Evolutionary conservation across 441 rosid species (phyloP).

Genomic region (Syzygium malaccense): DNA sequence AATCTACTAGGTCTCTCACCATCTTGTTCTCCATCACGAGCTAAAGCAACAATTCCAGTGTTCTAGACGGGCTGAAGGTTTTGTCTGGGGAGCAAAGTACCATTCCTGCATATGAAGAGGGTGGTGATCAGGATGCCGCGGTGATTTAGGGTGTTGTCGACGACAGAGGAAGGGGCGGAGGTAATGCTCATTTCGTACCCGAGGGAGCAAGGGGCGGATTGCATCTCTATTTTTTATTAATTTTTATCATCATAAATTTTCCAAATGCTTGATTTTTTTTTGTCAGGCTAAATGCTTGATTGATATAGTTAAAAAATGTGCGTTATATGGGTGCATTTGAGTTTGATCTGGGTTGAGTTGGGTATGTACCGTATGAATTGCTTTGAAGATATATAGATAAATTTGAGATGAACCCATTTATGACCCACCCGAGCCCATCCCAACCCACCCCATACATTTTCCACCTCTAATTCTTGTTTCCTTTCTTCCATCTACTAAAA

Average conservation of each 20-base stretch:
- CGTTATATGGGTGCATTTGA: background rate
- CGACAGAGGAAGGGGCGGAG: background rate
- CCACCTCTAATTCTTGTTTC: background rate
- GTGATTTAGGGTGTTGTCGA: background rate
- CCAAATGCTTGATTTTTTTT: no score
- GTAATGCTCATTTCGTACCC: background rate
- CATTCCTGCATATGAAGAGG: background rate
- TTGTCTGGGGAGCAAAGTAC: background rate
- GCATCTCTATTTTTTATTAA: background rate
- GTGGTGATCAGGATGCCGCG: background rate
- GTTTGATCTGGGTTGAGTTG: background rate
- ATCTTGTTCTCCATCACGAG: background rate
- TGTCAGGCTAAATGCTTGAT: background rate
- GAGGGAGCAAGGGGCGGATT: background rate
- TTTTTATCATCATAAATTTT: background rate
- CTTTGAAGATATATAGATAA: background rate
- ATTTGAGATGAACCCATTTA: background rate
- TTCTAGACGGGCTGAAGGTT: background rate
- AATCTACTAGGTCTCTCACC: background rate
- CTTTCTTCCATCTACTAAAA: background rate
- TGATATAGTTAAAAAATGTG: no score
- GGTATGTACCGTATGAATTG: background rate
- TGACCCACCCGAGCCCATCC: background rate
- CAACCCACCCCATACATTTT: background rate
- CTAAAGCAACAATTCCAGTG: background rate